These are phyloP conservation scores for Psilocybe cubensis DNA, from an alignment of 768 basidiomycete genomes.

Conservation along the genomic window DNA sequence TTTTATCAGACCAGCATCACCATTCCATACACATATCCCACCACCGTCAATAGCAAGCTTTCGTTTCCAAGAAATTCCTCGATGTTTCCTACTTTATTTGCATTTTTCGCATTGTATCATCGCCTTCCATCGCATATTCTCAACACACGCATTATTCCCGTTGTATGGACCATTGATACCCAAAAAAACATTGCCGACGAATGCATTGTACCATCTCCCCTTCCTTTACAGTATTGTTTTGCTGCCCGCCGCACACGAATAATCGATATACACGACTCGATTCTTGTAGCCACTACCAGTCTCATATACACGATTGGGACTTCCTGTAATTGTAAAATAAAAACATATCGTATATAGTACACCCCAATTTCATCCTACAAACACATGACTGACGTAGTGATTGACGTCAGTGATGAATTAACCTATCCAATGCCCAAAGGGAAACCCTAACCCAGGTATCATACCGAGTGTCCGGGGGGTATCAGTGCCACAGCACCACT, in stretches of 20 bases:
- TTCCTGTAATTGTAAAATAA: conserved; percentile 2
- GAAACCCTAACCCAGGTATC: not conserved
- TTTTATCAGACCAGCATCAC: not conserved
- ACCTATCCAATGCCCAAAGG: not conserved
- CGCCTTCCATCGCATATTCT: conserved; percentile 13
- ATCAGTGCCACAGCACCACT: conserved; percentile 6
- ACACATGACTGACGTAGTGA: conserved; percentile 1
- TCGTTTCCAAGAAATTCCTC: not conserved
- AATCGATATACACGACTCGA: conserved; percentile 26
- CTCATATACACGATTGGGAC: conserved; percentile 16
- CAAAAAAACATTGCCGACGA: conserved; percentile 2
- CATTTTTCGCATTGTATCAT: conserved; percentile 16
- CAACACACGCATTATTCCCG: conserved; percentile 10
- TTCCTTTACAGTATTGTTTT: not conserved
- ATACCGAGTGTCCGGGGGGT: conserved; percentile 12
- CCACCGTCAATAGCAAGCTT: not conserved
- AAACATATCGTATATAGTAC: conserved; percentile 2
- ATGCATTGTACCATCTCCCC: not conserved
- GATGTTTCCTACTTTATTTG: conserved; percentile 12
- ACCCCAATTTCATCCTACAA: not conserved
- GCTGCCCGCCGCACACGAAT: not conserved
- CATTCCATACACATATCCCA: not conserved
- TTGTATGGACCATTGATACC: conserved; percentile 12
- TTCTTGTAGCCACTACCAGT: conserved; percentile 14
- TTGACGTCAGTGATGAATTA: conserved; percentile 7